phyloP scores from a whole-genome alignment of 2,329 filamentous ascomycete species.

The Rachicladosporium sp. region DNA sequence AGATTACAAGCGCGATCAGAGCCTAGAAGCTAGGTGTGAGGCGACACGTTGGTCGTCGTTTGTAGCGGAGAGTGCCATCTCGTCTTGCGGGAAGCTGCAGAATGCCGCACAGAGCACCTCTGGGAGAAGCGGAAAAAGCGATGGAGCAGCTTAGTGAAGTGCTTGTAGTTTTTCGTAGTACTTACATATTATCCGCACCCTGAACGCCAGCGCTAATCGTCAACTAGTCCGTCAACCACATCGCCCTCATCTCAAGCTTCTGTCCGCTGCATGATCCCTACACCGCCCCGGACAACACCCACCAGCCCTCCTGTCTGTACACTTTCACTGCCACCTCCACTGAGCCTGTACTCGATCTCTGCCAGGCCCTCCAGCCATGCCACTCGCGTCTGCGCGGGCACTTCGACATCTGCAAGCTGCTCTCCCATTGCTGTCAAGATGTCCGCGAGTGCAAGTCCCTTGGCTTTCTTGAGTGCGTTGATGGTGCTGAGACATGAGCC shows the following conservation, averaged over 20 bases:
- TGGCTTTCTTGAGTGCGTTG: constrained; percentile 71
- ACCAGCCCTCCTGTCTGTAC: constrained; percentile 90
- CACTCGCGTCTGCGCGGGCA: constrained; percentile 75
- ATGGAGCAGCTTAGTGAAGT: too few relatives aligned
- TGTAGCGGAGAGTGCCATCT: too few relatives aligned
- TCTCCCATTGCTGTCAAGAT: constrained; percentile 81
- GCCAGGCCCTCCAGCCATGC: constrained; percentile 84
- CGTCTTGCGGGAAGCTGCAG: too few relatives aligned
- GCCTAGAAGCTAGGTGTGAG: too few relatives aligned
- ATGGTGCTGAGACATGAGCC: constrained; percentile 80
- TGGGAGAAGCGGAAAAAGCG: too few relatives aligned
- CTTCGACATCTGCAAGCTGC: constrained; percentile 69
- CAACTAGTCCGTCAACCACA: too few relatives aligned
- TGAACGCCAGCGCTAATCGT: too few relatives aligned
- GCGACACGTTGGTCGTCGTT: too few relatives aligned
- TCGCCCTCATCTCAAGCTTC: constrained; percentile 5
- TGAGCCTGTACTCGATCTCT: constrained; percentile 82
- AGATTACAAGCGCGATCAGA: too few relatives aligned
- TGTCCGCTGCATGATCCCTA: constrained; percentile 51
- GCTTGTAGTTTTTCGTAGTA: too few relatives aligned
- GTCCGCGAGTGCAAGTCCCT: constrained; percentile 83
- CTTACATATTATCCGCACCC: too few relatives aligned
- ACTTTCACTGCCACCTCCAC: constrained; percentile 72
- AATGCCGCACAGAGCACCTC: too few relatives aligned
- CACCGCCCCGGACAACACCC: constrained; percentile 75